Percentiles rank a stretch among this genome's conserved stretches.
Conservation (phyloP, 2,329 filamentous ascomycete genomes). For the Anthostomella pinea region DNA sequence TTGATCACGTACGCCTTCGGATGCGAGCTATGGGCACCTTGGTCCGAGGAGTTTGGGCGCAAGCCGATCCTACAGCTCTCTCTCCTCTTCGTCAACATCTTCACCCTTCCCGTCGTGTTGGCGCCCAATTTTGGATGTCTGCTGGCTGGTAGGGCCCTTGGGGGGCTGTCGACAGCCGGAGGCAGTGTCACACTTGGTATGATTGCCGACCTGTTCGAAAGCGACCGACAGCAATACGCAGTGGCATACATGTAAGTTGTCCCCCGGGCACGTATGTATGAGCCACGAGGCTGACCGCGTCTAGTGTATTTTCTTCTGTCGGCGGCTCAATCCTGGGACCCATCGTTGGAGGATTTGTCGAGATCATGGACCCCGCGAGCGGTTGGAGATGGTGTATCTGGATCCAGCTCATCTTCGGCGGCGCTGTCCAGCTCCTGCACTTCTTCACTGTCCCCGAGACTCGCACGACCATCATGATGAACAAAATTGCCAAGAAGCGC, state of each 20-base stretch:
- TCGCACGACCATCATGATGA: conserved; percentile 72
- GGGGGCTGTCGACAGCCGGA: conserved; percentile 68
- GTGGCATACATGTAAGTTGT: conserved; percentile 59
- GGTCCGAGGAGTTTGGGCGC: conserved; percentile 79
- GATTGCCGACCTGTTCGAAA: conserved; percentile 72
- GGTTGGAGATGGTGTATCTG: conserved; percentile 70
- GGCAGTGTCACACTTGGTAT: conserved; percentile 72
- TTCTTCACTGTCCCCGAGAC: conserved; percentile 74
- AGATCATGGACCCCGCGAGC: conserved; percentile 51
- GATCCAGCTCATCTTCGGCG: conserved; percentile 81
- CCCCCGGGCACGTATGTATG: neutral
- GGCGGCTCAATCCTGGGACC: conserved; percentile 74
- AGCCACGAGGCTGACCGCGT: neutral
- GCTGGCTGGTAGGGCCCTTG: conserved; percentile 67
- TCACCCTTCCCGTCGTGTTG: conserved; percentile 68
- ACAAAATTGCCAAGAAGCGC: conserved; percentile 72
- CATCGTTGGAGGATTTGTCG: conserved; percentile 74
- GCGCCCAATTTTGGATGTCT: conserved; percentile 71
- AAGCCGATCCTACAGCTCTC: conserved; percentile 72
- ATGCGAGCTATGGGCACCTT: conserved; percentile 85
- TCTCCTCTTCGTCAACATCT: conserved; percentile 74
- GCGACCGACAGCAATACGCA: conserved; percentile 70
- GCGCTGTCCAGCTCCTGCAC: conserved; percentile 64
- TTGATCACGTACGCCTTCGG: conserved; percentile 79
- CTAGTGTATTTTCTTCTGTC: conserved; percentile 70